Percentiles rank a stretch among this genome's conserved stretches.
These are phyloP conservation scores for Pichia cactophila DNA, from an alignment of 1,139 yeast genomes.

Conservation along the genomic window DNA sequence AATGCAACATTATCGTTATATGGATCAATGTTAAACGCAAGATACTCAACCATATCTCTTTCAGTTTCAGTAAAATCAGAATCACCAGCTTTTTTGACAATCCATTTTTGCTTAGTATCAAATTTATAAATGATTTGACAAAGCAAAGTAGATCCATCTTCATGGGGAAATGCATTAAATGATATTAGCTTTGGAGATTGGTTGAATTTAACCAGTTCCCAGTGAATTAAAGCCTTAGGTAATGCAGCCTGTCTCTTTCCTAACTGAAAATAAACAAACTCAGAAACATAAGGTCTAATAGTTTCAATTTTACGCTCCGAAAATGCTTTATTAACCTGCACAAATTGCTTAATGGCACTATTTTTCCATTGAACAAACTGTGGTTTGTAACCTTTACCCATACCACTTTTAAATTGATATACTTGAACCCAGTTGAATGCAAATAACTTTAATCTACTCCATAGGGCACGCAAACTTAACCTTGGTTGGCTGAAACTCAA, in stretches of 20 bases:
- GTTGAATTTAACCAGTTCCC: constrained; percentile 71
- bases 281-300: constrained; percentile 40
- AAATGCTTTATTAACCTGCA: constrained; percentile 61
- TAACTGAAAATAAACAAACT: constrained; percentile 58
- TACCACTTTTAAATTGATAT: constrained; percentile 54
- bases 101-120: constrained; percentile 63
- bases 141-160: constrained; percentile 44
- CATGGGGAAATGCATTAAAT: constrained; percentile 55
- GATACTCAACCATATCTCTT: constrained; percentile 61
- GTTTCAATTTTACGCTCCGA: constrained; percentile 41
- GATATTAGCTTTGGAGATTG: constrained; percentile 64
- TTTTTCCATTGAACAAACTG: constrained; percentile 67
- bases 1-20: constrained; percentile 55
- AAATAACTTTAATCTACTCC: constrained; percentile 45
- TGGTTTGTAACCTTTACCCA: constrained; percentile 48
- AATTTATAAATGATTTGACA: constrained; percentile 75
- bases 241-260: constrained; percentile 43
- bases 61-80: constrained; percentile 34
- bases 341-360: constrained; percentile 58
- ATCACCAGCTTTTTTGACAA: constrained; percentile 40
- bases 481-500: constrained; percentile 38
- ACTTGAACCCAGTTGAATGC: constrained; percentile 61
- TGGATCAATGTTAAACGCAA: constrained; percentile 73
- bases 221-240: constrained; percentile 56
- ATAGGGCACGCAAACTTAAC: constrained; percentile 31